Evolutionary conservation across 805 yeast species (phyloP), one percentile per base, ranked within the genome.

Genomic region (Candida tammaniensis): DNA sequence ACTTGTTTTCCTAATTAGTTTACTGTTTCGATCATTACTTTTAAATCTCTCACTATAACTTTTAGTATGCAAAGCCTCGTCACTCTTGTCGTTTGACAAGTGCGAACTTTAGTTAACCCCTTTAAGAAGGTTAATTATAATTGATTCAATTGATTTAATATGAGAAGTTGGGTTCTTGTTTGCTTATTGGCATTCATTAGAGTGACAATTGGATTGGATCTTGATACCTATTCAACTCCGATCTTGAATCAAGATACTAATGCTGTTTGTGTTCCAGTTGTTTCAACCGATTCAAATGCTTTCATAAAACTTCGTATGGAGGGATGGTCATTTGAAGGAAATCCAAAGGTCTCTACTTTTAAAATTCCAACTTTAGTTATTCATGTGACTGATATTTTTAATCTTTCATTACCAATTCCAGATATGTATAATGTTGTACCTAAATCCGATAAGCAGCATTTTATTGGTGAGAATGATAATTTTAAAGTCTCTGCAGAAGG

Each of bases 361-460:
- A 43, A 49, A 25, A 28, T 55, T 27, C 62, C 64, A 7, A 40
- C 45, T 1, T 36, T 55, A 17, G 44, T 59, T 17, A 49, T 57
- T 38, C 51, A 47, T 30, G 50, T 51, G 35, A 35, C 43, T 4
- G 55, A 57, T 28, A 38, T 55, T 20, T 33, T 31, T 21, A 43
- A 55, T 19, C 49, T 52, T 33, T 30, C 49, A 7, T n/a, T n/a
- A n/a, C 40, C 44, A 6, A 5, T 57, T 11, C 58, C 56, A 2
- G 13, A 38, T 2, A 27, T 46, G 10, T 55, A 46, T 32, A 15
- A 27, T 12, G n/a, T n/a, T 11, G 13, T 25, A n/a, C 8, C 33
- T 7, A 16, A 17, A 12, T 8, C 10, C 5, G 10, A 15, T 5
- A 24, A 30, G 16, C 19, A 14, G 3, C 24, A 25, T 13, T 17